phyloP scores from a whole-genome alignment of 306 rosid species.

The Corylus americana region DNA sequence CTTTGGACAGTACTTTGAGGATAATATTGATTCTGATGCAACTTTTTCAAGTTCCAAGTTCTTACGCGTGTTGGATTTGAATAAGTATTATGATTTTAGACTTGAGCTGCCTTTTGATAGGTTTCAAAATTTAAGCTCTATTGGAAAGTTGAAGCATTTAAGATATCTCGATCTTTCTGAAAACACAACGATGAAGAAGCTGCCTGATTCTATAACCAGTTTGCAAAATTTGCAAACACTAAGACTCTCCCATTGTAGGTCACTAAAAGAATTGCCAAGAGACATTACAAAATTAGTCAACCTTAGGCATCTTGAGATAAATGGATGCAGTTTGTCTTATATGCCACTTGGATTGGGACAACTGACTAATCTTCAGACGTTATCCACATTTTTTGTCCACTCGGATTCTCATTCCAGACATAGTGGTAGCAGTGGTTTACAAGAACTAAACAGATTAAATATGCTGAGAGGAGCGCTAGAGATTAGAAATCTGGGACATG shows the following conservation, averaged over 20 bases:
- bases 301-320: constrained; percentile 21
- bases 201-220: background rate
- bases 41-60: background rate
- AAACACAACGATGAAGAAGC: background rate
- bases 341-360: constrained; percentile 5
- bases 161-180: background rate
- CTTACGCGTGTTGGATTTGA: background rate
- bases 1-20: accelerated
- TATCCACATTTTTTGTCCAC: constrained; percentile 16
- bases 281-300: background rate
- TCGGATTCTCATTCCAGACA: background rate
- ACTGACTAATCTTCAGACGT: constrained; percentile 2
- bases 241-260: background rate
- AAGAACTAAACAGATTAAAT: background rate
- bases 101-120: too few relatives aligned
- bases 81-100: too few relatives aligned
- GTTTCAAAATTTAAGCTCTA: too few relatives aligned
- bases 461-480: constrained; percentile 1
- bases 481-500: background rate
- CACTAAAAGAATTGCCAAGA: constrained; percentile 17
- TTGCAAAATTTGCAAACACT: constrained; percentile 1
- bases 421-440: background rate
- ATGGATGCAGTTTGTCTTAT: background rate
- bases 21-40: background rate
- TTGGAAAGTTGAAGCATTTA: background rate